These are phyloP conservation scores for Calcarisporium arbuscula DNA, from an alignment of 2,329 filamentous ascomycete species.

Conservation along the genomic window DNA sequence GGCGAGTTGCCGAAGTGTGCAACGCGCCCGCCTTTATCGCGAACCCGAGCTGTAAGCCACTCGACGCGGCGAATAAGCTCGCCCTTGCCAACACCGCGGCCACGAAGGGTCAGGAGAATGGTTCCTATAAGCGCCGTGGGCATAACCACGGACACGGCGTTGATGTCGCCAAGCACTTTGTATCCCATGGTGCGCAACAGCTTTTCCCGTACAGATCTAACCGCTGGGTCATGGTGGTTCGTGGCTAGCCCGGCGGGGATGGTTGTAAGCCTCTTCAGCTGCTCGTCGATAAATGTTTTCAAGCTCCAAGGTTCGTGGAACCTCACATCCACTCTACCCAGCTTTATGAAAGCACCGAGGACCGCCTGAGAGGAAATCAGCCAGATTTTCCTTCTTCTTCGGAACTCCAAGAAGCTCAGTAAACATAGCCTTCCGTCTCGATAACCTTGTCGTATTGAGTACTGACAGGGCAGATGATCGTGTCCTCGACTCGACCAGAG, in stretches of 20 bases:
- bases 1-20: conserved; percentile 84
- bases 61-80: conserved; percentile 83
- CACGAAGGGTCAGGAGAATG: conserved; percentile 81
- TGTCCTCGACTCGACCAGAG: conserved; percentile 81
- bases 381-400: conserved; percentile 90
- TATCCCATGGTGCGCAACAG: conserved; percentile 84
- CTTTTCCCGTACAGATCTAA: conserved; percentile 56
- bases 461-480: conserved; percentile 90
- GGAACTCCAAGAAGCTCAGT: conserved; percentile 88
- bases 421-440: conserved; percentile 93
- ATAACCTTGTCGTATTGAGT: conserved; percentile 99
- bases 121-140: conserved; percentile 94
- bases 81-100: conserved; percentile 80
- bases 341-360: conserved; percentile 81
- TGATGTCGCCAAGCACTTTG: conserved; percentile 88
- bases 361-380: conserved; percentile 81
- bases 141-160: conserved; percentile 95
- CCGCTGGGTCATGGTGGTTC: conserved; percentile 40
- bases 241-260: conserved; percentile 36
- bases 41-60: conserved; percentile 79
- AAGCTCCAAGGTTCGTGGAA: conserved; percentile 97
- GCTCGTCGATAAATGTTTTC: conserved; percentile 70
- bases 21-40: conserved; percentile 82
- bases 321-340: conserved; percentile 88
- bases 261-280: conserved; percentile 51